phyloP scores from a whole-genome alignment of 768 basidiomycete genomes.

The Mrakia frigida region DNA sequence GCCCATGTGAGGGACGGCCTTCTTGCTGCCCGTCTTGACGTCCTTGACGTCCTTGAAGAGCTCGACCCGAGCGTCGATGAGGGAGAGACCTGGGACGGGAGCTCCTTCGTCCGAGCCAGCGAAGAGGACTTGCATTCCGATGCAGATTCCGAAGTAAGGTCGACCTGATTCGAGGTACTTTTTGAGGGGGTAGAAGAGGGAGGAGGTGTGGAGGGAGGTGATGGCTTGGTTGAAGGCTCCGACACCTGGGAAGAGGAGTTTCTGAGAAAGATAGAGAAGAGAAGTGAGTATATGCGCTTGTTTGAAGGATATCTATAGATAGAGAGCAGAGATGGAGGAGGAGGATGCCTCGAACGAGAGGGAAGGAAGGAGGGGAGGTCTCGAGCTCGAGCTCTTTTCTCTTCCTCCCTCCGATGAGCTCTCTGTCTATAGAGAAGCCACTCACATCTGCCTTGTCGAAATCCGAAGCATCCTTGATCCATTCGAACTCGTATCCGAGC shows the following conservation, averaged over 20 bases:
- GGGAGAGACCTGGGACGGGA: slow-evolving; percentile 61
- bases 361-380: not conserved
- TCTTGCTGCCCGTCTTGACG: slow-evolving; percentile 36
- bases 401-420: not conserved
- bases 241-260: slow-evolving; percentile 93
- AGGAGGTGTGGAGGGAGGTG: slow-evolving; percentile 62
- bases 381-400: slow-evolving; percentile 8
- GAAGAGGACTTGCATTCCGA: slow-evolving; percentile 96
- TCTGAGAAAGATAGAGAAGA: slow-evolving; percentile 50
- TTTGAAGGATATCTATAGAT: not conserved
- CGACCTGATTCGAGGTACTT: slow-evolving; percentile 77
- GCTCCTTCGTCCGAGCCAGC: slow-evolving; percentile 65
- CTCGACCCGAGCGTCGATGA: slow-evolving; percentile 76
- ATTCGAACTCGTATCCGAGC: slow-evolving; percentile 80
- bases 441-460: slow-evolving; percentile 85
- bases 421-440: slow-evolving; percentile 33
- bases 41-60: slow-evolving; percentile 50
- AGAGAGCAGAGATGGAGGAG: no score
- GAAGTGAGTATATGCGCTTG: not conserved
- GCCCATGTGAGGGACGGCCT: slow-evolving; percentile 86
- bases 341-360: no score
- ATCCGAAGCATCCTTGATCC: slow-evolving; percentile 76
- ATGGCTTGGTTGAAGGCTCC: slow-evolving; percentile 89
- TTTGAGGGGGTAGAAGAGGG: slow-evolving; percentile 71
- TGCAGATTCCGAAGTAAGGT: slow-evolving; percentile 92